Percentiles rank a stretch among this genome's conserved stretches.
Evolutionary conservation across 352 stramenopile species (phyloP).

Genomic region (Pythium guiyangense): DNA sequence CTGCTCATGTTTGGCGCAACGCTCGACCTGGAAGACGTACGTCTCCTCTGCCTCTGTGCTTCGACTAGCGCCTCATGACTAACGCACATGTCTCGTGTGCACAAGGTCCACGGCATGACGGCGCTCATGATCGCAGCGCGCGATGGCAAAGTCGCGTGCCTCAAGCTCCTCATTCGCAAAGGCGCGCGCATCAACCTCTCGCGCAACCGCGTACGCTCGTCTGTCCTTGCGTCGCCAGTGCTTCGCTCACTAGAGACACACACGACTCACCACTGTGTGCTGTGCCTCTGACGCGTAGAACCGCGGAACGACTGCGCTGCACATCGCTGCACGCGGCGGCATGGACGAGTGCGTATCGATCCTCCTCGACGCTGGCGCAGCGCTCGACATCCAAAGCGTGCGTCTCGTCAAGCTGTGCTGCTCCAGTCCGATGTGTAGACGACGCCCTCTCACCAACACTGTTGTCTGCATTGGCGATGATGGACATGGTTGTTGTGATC

Average conservation of each 20-base stretch:
- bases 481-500: not conserved
- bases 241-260: not conserved
- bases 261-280: not conserved
- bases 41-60: not conserved
- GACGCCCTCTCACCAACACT: not conserved
- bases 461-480: not conserved
- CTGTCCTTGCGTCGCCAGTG: not conserved
- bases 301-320: slow-evolving; percentile 74
- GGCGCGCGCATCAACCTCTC: slow-evolving; percentile 79
- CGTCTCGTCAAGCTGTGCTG: slow-evolving; percentile 7
- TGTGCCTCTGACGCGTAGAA: slow-evolving; percentile 19
- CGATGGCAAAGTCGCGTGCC: slow-evolving; percentile 55
- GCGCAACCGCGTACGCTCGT: slow-evolving; percentile 51
- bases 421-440: not conserved
- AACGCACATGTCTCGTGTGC: not conserved
- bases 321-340: slow-evolving; percentile 72
- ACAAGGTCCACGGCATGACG: slow-evolving; percentile 74
- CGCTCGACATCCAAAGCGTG: slow-evolving; percentile 79
- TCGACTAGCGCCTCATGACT: not conserved
- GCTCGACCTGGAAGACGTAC: slow-evolving; percentile 81
- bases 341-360: slow-evolving; percentile 72
- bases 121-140: slow-evolving; percentile 78
- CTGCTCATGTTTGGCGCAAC: slow-evolving; percentile 84
- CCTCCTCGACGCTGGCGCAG: slow-evolving; percentile 59
- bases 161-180: slow-evolving; percentile 76